A percentile compares a stretch with the other conserved stretches of the same genome.
phyloP scores from a whole-genome alignment of 2,329 filamentous ascomycete species.

The Cercospora sesami region DNA sequence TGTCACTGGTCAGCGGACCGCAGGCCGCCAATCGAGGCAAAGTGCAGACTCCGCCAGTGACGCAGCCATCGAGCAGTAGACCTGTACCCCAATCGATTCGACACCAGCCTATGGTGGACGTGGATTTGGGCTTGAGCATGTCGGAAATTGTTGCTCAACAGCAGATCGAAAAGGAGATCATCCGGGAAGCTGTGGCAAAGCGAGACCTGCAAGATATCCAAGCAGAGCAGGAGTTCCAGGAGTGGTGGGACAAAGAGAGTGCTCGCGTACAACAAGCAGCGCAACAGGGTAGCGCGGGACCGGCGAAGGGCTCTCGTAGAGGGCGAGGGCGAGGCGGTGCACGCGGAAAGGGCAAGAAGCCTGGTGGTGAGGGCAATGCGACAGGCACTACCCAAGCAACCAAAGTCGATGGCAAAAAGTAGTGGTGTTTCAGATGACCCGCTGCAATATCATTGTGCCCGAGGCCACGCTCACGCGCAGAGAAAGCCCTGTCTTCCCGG shows the following conservation, averaged over 20 bases:
- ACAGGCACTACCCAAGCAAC: background rate
- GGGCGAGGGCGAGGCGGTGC: conserved; percentile 24
- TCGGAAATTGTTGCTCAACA: conserved; percentile 88
- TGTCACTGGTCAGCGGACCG: background rate
- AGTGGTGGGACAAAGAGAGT: conserved; percentile 93
- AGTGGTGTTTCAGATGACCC: background rate
- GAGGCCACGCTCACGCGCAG: background rate
- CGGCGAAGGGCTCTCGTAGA: conserved; percentile 26
- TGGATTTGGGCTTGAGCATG: conserved; percentile 70
- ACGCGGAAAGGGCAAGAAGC: conserved; percentile 20
- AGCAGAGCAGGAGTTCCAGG: conserved; percentile 92
- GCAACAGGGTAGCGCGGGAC: conserved; percentile 20
- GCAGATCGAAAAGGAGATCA: conserved; percentile 75
- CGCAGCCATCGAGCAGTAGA: conserved; percentile 39
- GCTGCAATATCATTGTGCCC: background rate
- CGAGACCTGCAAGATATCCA: conserved; percentile 92
- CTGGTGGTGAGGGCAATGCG: conserved; percentile 8
- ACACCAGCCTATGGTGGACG: conserved; percentile 62
- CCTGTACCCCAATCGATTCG: conserved; percentile 49
- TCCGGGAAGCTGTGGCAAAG: conserved; percentile 82
- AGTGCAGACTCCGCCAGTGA: background rate
- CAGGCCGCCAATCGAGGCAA: background rate
- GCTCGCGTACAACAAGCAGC: conserved; percentile 54
- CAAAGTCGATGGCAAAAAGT: background rate
- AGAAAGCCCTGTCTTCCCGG: background rate